A percentile compares a stretch with the other conserved stretches of the same genome.
Evolutionary conservation across 371 early-diverging fungal genomes (phyloP).

Genomic region (Mortierella polycephala): DNA sequence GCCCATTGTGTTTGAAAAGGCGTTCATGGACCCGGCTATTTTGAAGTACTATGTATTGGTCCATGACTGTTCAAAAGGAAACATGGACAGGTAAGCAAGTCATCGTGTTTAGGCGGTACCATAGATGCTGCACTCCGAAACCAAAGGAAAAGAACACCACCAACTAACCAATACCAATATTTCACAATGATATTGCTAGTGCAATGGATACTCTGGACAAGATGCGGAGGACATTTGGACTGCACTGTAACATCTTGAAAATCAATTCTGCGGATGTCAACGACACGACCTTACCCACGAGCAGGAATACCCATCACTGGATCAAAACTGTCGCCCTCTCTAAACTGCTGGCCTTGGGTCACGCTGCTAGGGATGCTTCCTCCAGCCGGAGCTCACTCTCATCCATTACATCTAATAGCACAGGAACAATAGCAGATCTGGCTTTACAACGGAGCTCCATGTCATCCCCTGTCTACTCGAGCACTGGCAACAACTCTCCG

Average conservation of each 20-base stretch:
- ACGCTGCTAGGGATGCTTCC: constrained; percentile 28
- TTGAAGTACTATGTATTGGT: constrained; percentile 79
- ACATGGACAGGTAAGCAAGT: constrained; percentile 64
- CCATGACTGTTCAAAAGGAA: constrained; percentile 72
- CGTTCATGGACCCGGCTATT: constrained; percentile 74
- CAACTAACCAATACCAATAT: neutral
- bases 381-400: constrained; percentile 32
- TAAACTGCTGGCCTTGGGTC: constrained; percentile 28
- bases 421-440: constrained; percentile 34
- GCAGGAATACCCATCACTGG: constrained; percentile 41
- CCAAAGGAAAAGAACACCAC: neutral
- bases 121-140: neutral
- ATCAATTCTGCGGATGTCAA: constrained; percentile 61
- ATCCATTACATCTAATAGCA: constrained; percentile 24
- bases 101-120: neutral
- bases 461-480: constrained; percentile 48
- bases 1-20: constrained; percentile 67
- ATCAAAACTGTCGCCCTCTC: constrained; percentile 31
- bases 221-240: constrained; percentile 74
- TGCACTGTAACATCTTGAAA: constrained; percentile 71
- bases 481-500: constrained; percentile 41
- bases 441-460: constrained; percentile 39
- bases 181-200: constrained; percentile 52
- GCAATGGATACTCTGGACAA: constrained; percentile 67
- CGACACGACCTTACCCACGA: constrained; percentile 19